A percentile compares a stretch with the other conserved stretches of the same genome.
Conservation (phyloP, 106 monocot species). For the Chionographis japonica region DNA sequence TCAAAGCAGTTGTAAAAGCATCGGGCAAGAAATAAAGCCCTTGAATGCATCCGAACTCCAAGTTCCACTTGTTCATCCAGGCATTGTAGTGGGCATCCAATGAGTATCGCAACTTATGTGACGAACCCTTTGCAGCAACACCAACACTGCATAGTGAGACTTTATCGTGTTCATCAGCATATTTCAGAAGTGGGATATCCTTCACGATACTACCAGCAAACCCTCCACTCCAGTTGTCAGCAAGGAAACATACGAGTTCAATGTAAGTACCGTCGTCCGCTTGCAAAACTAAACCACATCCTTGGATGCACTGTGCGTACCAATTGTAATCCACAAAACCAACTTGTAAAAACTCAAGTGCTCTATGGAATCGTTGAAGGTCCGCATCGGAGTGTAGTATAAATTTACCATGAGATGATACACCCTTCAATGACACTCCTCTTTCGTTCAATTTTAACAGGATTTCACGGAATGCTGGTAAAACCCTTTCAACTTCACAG, state of each 20-base stretch:
- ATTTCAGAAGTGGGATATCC: neutral
- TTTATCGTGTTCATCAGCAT: neutral
- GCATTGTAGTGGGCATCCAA: neutral
- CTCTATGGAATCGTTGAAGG: neutral
- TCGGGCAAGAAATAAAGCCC: neutral
- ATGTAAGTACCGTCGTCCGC: neutral
- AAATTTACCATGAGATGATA: neutral
- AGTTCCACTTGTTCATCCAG: constrained; percentile 2
- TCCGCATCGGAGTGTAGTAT: neutral
- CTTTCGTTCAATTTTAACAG: neutral
- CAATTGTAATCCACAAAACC: neutral
- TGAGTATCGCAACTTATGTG: neutral
- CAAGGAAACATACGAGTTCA: neutral
- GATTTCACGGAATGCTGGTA: neutral
- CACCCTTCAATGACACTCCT: neutral
- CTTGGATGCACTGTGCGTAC: neutral
- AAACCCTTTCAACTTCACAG: neutral
- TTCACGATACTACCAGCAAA: neutral
- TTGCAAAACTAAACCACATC: neutral
- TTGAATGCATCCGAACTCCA: neutral
- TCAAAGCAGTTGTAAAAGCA: neutral
- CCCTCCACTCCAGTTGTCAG: neutral
- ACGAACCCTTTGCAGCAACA: neutral
- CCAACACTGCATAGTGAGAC: neutral
- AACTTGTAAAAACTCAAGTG: neutral